Evolutionary conservation across 1,139 yeast genomes (phyloP).

Genomic region (Hyphopichia wangnamkhiaoensis): DNA sequence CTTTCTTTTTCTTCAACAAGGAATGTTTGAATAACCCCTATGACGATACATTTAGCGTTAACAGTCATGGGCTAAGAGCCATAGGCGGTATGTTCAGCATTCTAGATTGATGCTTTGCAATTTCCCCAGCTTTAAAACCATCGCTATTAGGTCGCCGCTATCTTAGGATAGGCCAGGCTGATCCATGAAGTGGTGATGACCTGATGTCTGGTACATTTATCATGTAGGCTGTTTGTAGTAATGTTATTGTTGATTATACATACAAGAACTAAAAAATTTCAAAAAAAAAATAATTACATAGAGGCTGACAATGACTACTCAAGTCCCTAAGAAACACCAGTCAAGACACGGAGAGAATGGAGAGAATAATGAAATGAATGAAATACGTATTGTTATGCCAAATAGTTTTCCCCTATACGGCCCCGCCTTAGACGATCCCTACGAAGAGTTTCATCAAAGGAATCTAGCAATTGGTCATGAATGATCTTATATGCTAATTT

Average conservation of each 20-base stretch:
- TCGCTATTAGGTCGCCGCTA: slow-evolving; percentile 89
- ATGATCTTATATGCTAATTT: slow-evolving; percentile 33
- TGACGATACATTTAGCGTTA: slow-evolving; percentile 19
- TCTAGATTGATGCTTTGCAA: slow-evolving; percentile 20
- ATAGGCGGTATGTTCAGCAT: slow-evolving; percentile 15
- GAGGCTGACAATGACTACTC: neutral
- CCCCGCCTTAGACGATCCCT: slow-evolving; percentile 45
- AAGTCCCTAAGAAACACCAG: no score
- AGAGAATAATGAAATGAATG: neutral
- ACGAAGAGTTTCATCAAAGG: slow-evolving; percentile 29
- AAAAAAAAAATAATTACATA: neutral
- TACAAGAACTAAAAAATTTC: neutral
- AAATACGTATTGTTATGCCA: slow-evolving; percentile 9
- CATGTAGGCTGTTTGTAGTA: no score
- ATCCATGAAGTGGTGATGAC: slow-evolving; percentile 79
- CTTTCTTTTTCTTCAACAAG: slow-evolving; percentile 4
- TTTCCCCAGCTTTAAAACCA: slow-evolving; percentile 63
- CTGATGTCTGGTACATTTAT: slow-evolving; percentile 75
- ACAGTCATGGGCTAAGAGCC: slow-evolving; percentile 23
- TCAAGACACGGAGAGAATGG: neutral
- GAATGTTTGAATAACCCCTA: slow-evolving; percentile 10
- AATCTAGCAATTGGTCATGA: slow-evolving; percentile 31
- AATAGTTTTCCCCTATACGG: slow-evolving; percentile 46
- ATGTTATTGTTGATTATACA: no score
- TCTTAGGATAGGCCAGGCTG: slow-evolving; percentile 45